Percentiles rank a stretch among this genome's conserved stretches.
Conservation (phyloP, 108 stramenopile species). For the Skeletonema tropicum region DNA sequence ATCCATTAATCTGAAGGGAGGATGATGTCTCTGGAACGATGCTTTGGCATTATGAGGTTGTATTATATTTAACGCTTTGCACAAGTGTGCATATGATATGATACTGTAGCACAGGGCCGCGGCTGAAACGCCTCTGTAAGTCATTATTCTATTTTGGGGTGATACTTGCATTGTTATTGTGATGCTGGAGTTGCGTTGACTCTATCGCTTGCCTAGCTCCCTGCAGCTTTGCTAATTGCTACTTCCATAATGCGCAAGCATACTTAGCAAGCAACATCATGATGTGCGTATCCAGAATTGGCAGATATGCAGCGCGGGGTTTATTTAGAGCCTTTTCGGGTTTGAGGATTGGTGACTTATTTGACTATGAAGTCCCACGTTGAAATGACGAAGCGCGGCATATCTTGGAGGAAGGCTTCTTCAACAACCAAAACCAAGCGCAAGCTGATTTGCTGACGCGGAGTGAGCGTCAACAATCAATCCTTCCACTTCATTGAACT, state of each 20-base stretch:
- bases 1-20: neutral
- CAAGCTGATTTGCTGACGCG: too few relatives aligned
- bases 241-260: too few relatives aligned
- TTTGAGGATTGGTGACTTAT: too few relatives aligned
- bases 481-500: neutral
- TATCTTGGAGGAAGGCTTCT: neutral
- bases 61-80: neutral
- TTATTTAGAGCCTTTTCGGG: too few relatives aligned
- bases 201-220: neutral
- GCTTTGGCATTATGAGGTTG: neutral
- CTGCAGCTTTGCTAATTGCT: too few relatives aligned
- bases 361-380: too few relatives aligned
- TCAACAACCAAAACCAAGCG: neutral
- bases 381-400: neutral
- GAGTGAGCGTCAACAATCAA: neutral
- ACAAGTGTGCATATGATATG: slow-evolving; percentile 2
- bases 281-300: too few relatives aligned
- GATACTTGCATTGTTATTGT: neutral
- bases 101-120: neutral
- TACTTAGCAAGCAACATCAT: too few relatives aligned
- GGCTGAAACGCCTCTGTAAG: neutral
- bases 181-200: neutral
- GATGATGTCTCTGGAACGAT: neutral
- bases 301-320: too few relatives aligned
- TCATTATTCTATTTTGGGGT: neutral